Base-by-base conservation (phyloP, 192 early-diverging fungal species). In the Dissophora globulifera region DNA sequence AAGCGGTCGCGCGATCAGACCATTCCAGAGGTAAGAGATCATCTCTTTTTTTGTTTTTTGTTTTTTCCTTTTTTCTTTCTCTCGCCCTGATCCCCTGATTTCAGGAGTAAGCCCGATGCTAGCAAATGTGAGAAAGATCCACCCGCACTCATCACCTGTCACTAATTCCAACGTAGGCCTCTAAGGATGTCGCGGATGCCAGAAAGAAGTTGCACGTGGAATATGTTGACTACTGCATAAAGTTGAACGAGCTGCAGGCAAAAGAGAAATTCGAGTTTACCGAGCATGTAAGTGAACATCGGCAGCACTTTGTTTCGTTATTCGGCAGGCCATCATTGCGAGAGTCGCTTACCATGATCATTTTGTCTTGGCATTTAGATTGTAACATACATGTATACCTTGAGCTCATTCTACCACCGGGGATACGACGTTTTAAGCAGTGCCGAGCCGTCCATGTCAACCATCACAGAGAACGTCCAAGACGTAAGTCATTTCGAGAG, bases 351-450 rank as follows among this genome's bases (percentile, higher is more conserved):
- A 9, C 16, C 10, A n/a, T 17, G n/a, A 45, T 45, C n/a, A n/a
- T 17, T 17, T 45, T 4, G 12, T 4, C 16, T 9, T 4, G n/a
- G 4, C n/a, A 10, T 0, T 30, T 78, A 90, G 88, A 82, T 91
- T 30, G 80, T 91, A 38, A 86, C 93, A 13, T 88, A 92, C 32
- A 91, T 94, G 84, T 95, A 93, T 74, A 92, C 91, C 20, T 88
- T 92, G 42, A 92, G 88, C 52, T 90, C 92, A 26, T 92, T 92
- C 70, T 88, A 89, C 71, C 94, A 95, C 59, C 92, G 94, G 68
- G 86, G 89, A 26, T 94, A 90, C 67, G 91, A 93, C 46, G 86
- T 87, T 48, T 57, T 95, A 23, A 88, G 90, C 61, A 90, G 91
- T 62, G 74, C 93, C 38, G 94, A 95, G 70, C 94, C 93, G 4